These are phyloP conservation scores for Chalciporus piperatus DNA, from an alignment of 768 basidiomycete species.

Conservation along the genomic window DNA sequence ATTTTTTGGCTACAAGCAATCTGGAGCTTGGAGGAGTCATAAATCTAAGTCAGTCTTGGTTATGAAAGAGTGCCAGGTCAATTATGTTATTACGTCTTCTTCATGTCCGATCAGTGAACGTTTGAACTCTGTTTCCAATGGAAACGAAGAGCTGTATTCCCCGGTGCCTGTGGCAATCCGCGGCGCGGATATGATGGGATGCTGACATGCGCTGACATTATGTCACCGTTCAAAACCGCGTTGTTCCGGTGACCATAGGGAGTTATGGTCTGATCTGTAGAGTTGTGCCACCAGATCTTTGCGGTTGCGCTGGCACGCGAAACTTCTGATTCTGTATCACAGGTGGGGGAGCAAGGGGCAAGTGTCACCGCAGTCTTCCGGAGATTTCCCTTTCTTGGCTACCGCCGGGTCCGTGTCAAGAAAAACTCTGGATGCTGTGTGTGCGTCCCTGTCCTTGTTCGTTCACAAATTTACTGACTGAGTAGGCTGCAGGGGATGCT, in stretches of 20 bases:
- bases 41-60: not conserved
- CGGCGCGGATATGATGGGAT: constrained; percentile 32
- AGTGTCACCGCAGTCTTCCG: not conserved
- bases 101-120: constrained; percentile 14
- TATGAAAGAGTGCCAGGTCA: too few relatives aligned
- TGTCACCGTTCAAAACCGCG: constrained; percentile 11
- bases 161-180: constrained; percentile 33
- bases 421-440: too few relatives aligned
- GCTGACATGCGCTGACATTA: constrained; percentile 5
- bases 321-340: too few relatives aligned
- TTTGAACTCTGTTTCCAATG: constrained; percentile 21
- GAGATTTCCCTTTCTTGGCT: constrained; percentile 5
- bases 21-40: not conserved
- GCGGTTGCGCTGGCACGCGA: too few relatives aligned
- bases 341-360: not conserved
- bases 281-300: too few relatives aligned
- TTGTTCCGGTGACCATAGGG: constrained; percentile 1
- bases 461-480: not conserved
- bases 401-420: not conserved
- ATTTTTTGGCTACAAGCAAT: too few relatives aligned
- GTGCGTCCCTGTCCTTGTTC: not conserved
- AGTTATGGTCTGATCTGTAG: too few relatives aligned
- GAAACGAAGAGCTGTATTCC: constrained; percentile 21
- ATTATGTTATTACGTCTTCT: constrained; percentile 8
- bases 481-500: not conserved